Evolutionary conservation across 2,329 filamentous ascomycete genomes (phyloP).

Genomic region (Xylariaceae sp.): DNA sequence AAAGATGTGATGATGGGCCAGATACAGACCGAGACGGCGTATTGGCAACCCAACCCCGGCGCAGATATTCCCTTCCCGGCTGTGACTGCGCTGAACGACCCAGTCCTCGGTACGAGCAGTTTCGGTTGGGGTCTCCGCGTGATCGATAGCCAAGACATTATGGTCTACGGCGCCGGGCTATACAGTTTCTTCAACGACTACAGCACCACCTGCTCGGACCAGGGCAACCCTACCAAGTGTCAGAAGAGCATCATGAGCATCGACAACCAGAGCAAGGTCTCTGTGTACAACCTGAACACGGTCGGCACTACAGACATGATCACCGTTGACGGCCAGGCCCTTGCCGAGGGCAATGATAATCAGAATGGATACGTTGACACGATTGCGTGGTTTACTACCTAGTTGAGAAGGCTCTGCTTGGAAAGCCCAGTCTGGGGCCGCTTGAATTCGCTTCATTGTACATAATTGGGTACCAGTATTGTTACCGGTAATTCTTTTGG

Average conservation of each 20-base stretch:
- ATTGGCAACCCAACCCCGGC: constrained; percentile 60
- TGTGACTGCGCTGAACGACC: constrained; percentile 28
- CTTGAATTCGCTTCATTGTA: no score
- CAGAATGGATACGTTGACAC: constrained; percentile 3
- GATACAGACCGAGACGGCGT: constrained; percentile 64
- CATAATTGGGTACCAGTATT: no score
- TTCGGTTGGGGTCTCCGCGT: constrained; percentile 61
- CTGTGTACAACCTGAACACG: constrained; percentile 3
- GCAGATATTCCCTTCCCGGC: constrained; percentile 49
- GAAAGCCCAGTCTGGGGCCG: neutral
- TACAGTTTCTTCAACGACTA: constrained; percentile 12
- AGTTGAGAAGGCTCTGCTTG: neutral
- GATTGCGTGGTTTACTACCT: constrained; percentile 1
- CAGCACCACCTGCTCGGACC: constrained; percentile 3
- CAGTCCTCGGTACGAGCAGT: constrained; percentile 33
- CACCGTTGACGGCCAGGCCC: neutral
- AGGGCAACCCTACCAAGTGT: constrained; percentile 1
- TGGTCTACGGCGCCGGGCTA: constrained; percentile 52
- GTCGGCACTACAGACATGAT: constrained; percentile 5
- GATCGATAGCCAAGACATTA: constrained; percentile 45
- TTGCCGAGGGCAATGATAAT: neutral
- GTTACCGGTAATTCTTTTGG: no score
- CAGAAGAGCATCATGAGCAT: constrained; percentile 1
- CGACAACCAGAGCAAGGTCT: neutral
- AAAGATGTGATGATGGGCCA: constrained; percentile 55